Conservation (phyloP, 2,329 filamentous ascomycete genomes). For the Dactylellina sp. region DNA sequence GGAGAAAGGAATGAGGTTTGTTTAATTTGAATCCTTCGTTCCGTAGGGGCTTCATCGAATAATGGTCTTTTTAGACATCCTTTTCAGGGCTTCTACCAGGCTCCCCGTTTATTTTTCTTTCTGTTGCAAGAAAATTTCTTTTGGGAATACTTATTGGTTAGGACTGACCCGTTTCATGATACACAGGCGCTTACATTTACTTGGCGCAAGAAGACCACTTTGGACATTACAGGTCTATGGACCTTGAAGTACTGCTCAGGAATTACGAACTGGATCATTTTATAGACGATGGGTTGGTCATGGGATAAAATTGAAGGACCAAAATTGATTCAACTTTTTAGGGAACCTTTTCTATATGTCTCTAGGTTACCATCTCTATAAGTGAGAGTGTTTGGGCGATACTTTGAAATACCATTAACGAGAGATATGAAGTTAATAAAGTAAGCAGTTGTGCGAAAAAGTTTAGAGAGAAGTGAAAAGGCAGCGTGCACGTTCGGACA, state of each 20-base stretch:
- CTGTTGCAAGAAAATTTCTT: background rate
- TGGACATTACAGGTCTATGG: background rate
- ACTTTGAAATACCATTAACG: conserved; percentile 29
- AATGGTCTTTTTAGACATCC: background rate
- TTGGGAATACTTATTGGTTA: conserved; percentile 7
- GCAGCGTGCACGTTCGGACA: background rate
- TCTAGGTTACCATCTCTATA: background rate
- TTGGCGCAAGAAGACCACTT: background rate
- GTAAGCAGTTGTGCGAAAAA: conserved; percentile 14
- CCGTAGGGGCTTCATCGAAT: no score
- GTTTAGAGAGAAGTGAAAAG: conserved; percentile 46
- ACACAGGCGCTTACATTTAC: conserved; percentile 10
- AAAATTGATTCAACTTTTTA: conserved; percentile 10
- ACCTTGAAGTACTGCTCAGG: background rate
- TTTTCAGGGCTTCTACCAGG: background rate
- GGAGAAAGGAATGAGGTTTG: background rate
- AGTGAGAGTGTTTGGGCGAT: background rate
- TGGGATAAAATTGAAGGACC: background rate
- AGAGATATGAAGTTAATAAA: conserved; percentile 12
- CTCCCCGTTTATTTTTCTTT: background rate
- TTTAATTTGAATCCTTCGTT: background rate
- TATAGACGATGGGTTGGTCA: background rate
- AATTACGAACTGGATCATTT: background rate
- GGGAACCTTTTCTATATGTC: conserved; percentile 4
- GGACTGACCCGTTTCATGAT: background rate